These are phyloP conservation scores for Sesbania bispinosa DNA, from an alignment of 306 rosid species.

Conservation along the genomic window DNA sequence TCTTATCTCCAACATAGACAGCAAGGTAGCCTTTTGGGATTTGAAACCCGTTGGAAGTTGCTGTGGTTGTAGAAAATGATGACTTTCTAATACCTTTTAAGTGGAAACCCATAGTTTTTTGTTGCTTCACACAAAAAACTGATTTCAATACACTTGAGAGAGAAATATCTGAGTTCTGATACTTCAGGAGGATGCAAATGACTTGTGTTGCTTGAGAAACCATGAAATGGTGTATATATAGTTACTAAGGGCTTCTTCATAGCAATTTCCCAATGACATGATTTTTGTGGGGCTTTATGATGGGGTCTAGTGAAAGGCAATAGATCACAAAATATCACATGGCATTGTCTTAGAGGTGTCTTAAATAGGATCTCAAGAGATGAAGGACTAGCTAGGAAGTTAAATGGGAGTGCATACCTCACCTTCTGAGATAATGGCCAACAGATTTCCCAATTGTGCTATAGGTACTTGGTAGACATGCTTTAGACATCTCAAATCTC, in stretches of 20 bases:
- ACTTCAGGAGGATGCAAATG: background rate
- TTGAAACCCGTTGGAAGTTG: background rate
- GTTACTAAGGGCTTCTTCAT: background rate
- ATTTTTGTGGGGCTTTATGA: background rate
- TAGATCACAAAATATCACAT: slow-evolving; percentile 30
- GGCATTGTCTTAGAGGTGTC: slow-evolving; percentile 20
- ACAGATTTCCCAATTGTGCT: background rate
- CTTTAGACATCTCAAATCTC: slow-evolving; percentile 23
- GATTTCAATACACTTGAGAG: slow-evolving; percentile 1
- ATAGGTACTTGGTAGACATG: background rate
- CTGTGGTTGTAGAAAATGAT: background rate
- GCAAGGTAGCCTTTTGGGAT: slow-evolving; percentile 35
- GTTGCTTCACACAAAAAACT: background rate
- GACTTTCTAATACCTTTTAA: background rate
- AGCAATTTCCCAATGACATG: background rate
- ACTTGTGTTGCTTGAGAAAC: background rate
- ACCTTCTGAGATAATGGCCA: too few relatives aligned
- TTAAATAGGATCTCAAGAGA: too few relatives aligned
- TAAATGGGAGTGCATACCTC: too few relatives aligned
- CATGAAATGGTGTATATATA: slow-evolving; percentile 24
- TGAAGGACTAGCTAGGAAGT: too few relatives aligned
- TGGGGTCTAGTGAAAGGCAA: background rate
- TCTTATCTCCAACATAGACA: too few relatives aligned
- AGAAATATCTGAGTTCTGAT: slow-evolving; percentile 3
- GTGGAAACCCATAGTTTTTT: slow-evolving; percentile 19